Base-by-base conservation (phyloP, 2,329 filamentous ascomycete species). In the Diaporthe citri region DNA sequence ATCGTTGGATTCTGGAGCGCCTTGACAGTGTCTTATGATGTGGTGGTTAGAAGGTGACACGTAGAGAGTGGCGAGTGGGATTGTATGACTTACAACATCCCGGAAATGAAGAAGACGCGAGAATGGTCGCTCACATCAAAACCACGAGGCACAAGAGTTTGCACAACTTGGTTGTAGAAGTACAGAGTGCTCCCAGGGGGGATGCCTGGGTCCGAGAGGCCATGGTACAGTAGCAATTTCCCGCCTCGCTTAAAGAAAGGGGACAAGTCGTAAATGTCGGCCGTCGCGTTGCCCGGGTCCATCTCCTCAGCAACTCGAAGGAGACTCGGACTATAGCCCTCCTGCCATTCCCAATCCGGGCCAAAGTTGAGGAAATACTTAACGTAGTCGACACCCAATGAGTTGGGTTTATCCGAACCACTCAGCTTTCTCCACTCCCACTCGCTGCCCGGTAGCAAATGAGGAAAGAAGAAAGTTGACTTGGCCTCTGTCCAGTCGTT, bases 151-250 rank as follows among this genome's bases (percentile, higher is more conserved):
- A 28, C 13, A 57, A 64, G 20, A 39, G 31, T 17, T 46, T 48
- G 43, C 43, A 48, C 17, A 22, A 48, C 20, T 10, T 48, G 20
- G 43, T 56, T 25, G 20, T 66, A 66, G n/a, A 74, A 51, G 48
- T 71, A 56, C 15, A 70, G 8, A 22, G 41, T 51, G 25, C 55
- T 87, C 8, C 84, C 83, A 17, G 82, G 83, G 13, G 83, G 82
- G 78, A 89, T 87, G 74, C 86, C 80, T 22, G 78, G 80, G 78
- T 88, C 86, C 72, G 83, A 81, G 34, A 80, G 80, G 48, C 87
- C 87, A 76, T 87, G 86, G 77, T 83, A 87, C 59, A 83, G 84
- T 52, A 88, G 79, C 36, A 88, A 78, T 79, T 88, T 88, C 43
- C 82, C 83, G 59, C 86, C 85, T 20, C 82, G 80, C 15, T 81